Conservation (phyloP, 1,139 yeast genomes). For the Hyphopichia wangnamkhiaoensis region DNA sequence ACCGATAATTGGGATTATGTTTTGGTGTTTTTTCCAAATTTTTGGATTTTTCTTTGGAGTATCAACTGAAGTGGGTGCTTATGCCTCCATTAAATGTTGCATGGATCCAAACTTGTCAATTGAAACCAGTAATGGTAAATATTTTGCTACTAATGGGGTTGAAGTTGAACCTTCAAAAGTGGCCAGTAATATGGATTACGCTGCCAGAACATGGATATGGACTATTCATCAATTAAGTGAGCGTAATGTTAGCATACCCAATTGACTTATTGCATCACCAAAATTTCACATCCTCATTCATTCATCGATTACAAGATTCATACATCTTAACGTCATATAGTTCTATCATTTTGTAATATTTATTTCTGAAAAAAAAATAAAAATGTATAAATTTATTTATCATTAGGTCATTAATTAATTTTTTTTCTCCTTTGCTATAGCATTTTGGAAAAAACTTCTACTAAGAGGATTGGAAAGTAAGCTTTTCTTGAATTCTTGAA, state of each 20-base stretch:
- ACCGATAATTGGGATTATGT: slow-evolving; percentile 72
- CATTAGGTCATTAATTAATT: slow-evolving; percentile 1
- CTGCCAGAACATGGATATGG: slow-evolving; percentile 85
- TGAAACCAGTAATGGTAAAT: slow-evolving; percentile 33
- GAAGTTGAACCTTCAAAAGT: slow-evolving; percentile 56
- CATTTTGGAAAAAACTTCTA: slow-evolving; percentile 1
- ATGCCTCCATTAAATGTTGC: slow-evolving; percentile 66
- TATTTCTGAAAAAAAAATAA: neutral
- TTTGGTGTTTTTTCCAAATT: slow-evolving; percentile 68
- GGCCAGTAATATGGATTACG: slow-evolving; percentile 61
- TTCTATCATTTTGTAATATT: neutral
- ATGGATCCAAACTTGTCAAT: slow-evolving; percentile 49
- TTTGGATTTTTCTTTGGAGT: slow-evolving; percentile 73
- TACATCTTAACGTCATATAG: neutral
- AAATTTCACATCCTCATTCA: slow-evolving; percentile 5
- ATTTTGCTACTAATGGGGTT: slow-evolving; percentile 43
- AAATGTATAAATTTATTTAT: neutral
- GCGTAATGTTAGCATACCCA: slow-evolving; percentile 35
- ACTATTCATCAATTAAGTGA: slow-evolving; percentile 62
- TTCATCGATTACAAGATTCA: slow-evolving; percentile 12
- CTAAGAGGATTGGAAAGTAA: neutral
- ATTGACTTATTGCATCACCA: neutral
- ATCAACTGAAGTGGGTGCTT: slow-evolving; percentile 68
- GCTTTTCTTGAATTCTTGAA: neutral
- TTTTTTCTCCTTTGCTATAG: neutral